Evolutionary conservation across 306 rosid genomes (phyloP).

Genomic region (Cucumis sativus): Cucumber_9930_V3 NC_026657.2:14041501-14042000

Average conservation of each 20-base stretch:
- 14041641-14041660: slow-evolving; percentile 65
- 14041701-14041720: slow-evolving; percentile 25
- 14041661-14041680: slow-evolving; percentile 12
- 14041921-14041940: not conserved
- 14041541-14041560: no score
- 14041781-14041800: not conserved
- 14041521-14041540: not conserved
- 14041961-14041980: not conserved
- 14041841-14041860: not conserved
- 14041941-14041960: not conserved
- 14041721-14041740: not conserved
- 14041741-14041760: not conserved
- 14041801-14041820: slow-evolving; percentile 3
- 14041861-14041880: not conserved
- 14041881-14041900: not conserved
- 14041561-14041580: no score
- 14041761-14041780: not conserved
- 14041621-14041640: slow-evolving; percentile 52
- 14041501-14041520: no score
- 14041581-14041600: no score
- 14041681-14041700: slow-evolving; percentile 54
- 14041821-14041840: not conserved
- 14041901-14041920: not conserved
- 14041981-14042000: not conserved
- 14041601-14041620: no score